Evolutionary conservation across 345 rosid species (phyloP).

Genomic region (Linum usitatissimum): DNA sequence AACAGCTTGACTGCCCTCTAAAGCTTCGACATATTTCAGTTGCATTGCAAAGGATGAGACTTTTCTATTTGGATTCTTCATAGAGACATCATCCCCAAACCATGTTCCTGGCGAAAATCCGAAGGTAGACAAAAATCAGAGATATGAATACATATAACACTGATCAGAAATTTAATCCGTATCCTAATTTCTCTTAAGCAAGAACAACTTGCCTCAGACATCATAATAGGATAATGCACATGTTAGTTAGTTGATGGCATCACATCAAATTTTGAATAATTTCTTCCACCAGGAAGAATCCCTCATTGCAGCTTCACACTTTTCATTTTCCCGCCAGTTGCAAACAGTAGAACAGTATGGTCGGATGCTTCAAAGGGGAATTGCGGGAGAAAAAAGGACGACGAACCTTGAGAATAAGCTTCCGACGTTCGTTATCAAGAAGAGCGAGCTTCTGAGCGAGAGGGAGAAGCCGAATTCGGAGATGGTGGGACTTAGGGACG

Average conservation of each 20-base stretch:
- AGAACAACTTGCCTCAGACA: too few species aligned
- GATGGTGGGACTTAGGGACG: slow-evolving; percentile 40
- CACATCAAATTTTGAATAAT: background rate
- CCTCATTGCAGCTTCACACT: background rate
- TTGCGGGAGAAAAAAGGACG: background rate
- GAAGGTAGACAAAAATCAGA: background rate
- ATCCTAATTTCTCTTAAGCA: too few species aligned
- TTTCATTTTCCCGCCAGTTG: background rate
- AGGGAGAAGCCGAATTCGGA: slow-evolving; percentile 56
- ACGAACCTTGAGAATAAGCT: slow-evolving; percentile 52
- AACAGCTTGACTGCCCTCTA: slow-evolving; percentile 16
- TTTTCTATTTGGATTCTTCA: slow-evolving; percentile 63
- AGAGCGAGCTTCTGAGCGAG: slow-evolving; percentile 60
- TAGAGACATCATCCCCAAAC: slow-evolving; percentile 72
- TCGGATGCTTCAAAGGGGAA: background rate
- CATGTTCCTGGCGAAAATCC: slow-evolving; percentile 37
- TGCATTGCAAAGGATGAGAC: slow-evolving; percentile 83
- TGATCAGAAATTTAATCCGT: too few species aligned
- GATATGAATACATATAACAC: too few species aligned
- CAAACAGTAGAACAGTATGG: background rate
- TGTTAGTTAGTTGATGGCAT: too few species aligned
- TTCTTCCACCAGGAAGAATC: background rate
- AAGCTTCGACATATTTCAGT: slow-evolving; percentile 32
- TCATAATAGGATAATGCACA: too few species aligned
- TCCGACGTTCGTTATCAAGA: slow-evolving; percentile 42